Evolutionary conservation across 2,329 filamentous ascomycete genomes (phyloP), one percentile per base, ranked within the genome.

Genomic region (Trichoderma sp.): DNA sequence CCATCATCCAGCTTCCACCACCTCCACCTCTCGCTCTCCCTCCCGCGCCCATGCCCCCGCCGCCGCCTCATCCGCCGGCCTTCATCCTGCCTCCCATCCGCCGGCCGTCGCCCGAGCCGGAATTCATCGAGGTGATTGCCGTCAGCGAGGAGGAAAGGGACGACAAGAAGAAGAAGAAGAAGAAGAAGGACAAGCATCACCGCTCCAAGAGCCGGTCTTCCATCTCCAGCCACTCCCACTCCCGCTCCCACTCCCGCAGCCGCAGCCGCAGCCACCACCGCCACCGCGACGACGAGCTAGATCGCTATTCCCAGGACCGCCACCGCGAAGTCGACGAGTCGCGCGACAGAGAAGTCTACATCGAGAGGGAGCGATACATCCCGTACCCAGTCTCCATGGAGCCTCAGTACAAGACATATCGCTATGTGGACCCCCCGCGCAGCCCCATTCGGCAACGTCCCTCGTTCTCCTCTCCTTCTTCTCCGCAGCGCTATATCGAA

Each of bases 311-410:
- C 57, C 34, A 52, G 34, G 54, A 59, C 25, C 34, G 50, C 19
- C 37, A 64, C 15, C 59, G 59, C n/a, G 59, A 64, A 22, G 37
- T 61, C 17, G 52, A 57, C 6, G 65, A 67, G 73, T 57, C 75
- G 72, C 42, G 76, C 56, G 67, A 67, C 5, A 77, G 77, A 37
- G 84, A 87, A 73, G 78, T 85, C 59, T 80, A 83, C 73, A 80
- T 87, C 69, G 84, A 87, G 76, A 80, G 84, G 29, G 85, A 87
- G 73, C 78, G 79, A 61, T 71, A 83, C 57, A 77, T 85, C 17
- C 78, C 78, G 10, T 73, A 78, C 52, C 80, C 78, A 8, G 78
- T 83, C 2, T 82, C 80, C 19, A 79, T 80, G 19, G 79, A 78
- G 71, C 78, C 78, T 39, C 72, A 75, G 69, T 82, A 81, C 70